Evolutionary conservation across 106 monocot genomes (phyloP).

Genomic region (Dioscorea alata): DNA sequence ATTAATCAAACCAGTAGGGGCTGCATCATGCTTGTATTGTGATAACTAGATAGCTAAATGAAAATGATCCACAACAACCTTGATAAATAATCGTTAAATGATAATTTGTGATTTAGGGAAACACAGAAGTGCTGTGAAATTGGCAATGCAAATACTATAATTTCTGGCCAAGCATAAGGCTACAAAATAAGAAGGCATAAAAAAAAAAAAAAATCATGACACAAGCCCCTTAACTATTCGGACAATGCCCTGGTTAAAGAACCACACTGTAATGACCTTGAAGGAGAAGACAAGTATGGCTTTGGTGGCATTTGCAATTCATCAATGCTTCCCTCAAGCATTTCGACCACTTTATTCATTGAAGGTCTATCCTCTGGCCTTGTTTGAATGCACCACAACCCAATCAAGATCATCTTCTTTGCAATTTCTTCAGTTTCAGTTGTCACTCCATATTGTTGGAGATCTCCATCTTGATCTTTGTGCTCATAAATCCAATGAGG

Average conservation of each 20-base stretch:
- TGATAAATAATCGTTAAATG: too few relatives aligned
- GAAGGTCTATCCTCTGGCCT: slow-evolving; percentile 17
- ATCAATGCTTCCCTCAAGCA: slow-evolving; percentile 16
- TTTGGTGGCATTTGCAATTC: slow-evolving; percentile 27
- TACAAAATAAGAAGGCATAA: too few relatives aligned
- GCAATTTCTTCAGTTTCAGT: slow-evolving; percentile 18
- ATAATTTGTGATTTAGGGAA: too few relatives aligned
- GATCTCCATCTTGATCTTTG: slow-evolving; percentile 2
- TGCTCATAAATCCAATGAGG: slow-evolving; percentile 31
- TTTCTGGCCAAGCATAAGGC: too few relatives aligned
- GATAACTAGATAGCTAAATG: too few relatives aligned
- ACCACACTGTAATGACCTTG: background rate
- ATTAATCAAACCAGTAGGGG: too few relatives aligned
- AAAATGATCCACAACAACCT: too few relatives aligned
- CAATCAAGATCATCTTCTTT: slow-evolving; percentile 23
- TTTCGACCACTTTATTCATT: slow-evolving; percentile 21
- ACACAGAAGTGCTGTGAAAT: too few relatives aligned
- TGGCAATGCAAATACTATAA: too few relatives aligned
- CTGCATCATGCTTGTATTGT: too few relatives aligned
- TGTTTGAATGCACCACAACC: slow-evolving; percentile 37
- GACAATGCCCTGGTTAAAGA: background rate
- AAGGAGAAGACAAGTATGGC: background rate
- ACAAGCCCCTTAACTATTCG: too few relatives aligned
- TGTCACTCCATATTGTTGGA: slow-evolving; percentile 6
- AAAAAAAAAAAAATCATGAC: too few relatives aligned